Conservation (phyloP, 768 basidiomycete genomes). For the Gymnopilus junonius region DNA sequence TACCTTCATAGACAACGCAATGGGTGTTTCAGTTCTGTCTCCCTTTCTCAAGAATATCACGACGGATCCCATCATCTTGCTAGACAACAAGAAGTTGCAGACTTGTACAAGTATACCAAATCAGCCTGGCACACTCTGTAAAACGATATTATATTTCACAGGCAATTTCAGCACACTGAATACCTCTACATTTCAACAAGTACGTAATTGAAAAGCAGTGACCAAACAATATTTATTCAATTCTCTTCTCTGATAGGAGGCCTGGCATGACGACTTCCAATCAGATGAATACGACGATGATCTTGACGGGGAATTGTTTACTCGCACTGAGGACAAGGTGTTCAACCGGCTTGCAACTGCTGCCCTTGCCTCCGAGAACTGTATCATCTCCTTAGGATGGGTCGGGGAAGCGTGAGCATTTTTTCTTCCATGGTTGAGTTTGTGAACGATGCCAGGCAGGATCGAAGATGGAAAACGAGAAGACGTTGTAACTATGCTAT, state of each 20-base stretch:
- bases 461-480: constrained; percentile 47
- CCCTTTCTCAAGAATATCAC: constrained; percentile 31
- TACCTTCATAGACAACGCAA: constrained; percentile 39
- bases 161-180: neutral
- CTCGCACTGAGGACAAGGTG: neutral
- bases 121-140: constrained; percentile 31
- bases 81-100: constrained; percentile 27
- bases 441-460: constrained; percentile 22
- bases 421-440: neutral
- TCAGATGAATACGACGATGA: neutral
- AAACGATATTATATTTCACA: constrained; percentile 16
- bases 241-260: neutral
- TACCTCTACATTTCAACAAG: neutral
- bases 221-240: no score
- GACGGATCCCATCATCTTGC: constrained; percentile 28
- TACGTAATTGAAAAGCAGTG: no score
- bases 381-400: constrained; percentile 50
- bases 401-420: constrained; percentile 46
- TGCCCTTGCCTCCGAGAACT: constrained; percentile 24
- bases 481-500: constrained; percentile 48
- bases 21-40: constrained; percentile 36
- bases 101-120: constrained; percentile 46
- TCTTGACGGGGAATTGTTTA: neutral
- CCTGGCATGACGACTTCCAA: constrained; percentile 10
- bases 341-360: neutral